Percentiles rank a stretch among this genome's conserved stretches.
Evolutionary conservation across 2,329 filamentous ascomycete species (phyloP).

Genomic region (Paramyrothecium sp.): DNA sequence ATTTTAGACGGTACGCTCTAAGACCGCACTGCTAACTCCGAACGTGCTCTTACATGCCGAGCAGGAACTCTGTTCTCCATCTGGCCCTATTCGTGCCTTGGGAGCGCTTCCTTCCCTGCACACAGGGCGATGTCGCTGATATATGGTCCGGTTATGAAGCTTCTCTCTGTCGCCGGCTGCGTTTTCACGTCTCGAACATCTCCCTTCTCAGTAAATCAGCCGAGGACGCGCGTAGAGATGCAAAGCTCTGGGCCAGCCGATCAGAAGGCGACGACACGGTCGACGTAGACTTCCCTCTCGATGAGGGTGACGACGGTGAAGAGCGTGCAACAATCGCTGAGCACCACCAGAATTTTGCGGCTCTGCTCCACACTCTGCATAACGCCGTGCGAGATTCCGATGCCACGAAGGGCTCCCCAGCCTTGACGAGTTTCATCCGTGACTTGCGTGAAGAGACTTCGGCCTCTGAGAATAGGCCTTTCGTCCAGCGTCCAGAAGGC

Average conservation of each 20-base stretch:
- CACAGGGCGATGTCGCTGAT: not conserved
- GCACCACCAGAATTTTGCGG: slow-evolving; percentile 5
- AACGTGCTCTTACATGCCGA: slow-evolving; percentile 2
- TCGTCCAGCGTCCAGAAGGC: slow-evolving; percentile 1
- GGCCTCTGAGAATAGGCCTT: slow-evolving; percentile 1
- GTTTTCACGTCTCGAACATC: slow-evolving; percentile 5
- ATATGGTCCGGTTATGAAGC: slow-evolving; percentile 3
- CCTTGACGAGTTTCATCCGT: slow-evolving; percentile 5
- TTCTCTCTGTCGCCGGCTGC: slow-evolving; percentile 3
- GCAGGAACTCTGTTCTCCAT: slow-evolving; percentile 8
- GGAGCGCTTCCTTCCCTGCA: slow-evolving; percentile 6
- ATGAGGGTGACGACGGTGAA: slow-evolving; percentile 1
- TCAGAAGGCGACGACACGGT: no score
- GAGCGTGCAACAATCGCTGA: slow-evolving; percentile 1
- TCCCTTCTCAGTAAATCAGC: slow-evolving; percentile 9
- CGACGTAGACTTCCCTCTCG: slow-evolving; percentile 4
- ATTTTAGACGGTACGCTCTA: slow-evolving; percentile 7
- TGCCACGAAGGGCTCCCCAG: slow-evolving; percentile 5
- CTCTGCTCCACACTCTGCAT: slow-evolving; percentile 8
- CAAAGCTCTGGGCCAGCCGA: slow-evolving; percentile 5
- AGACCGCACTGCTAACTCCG: not conserved
- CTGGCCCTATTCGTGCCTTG: no score
- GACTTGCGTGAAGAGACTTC: slow-evolving; percentile 6
- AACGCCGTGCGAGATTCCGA: slow-evolving; percentile 5
- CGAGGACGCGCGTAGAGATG: slow-evolving; percentile 4